These are phyloP conservation scores for Sorghum bicolor DNA, from an alignment of 176 grass and related monocot species.

Conservation along the genomic window Sorghum_bicolor_NCBIv3 NC_012873.2:62832501-62833000, in stretches of 20 bases:
- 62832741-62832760: conserved; percentile 35
- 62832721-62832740: conserved; percentile 3
- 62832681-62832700: background rate
- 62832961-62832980: conserved; percentile 48
- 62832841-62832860: background rate
- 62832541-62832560: too few relatives aligned
- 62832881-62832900: conserved; percentile 15
- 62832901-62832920: conserved; percentile 67
- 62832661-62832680: conserved; percentile 21
- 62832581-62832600: too few relatives aligned
- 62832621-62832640: background rate
- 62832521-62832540: too few relatives aligned
- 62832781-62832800: conserved; percentile 9
- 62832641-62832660: conserved; percentile 29
- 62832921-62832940: conserved; percentile 78
- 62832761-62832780: background rate
- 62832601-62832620: too few relatives aligned
- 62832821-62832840: conserved; percentile 1
- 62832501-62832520: too few relatives aligned
- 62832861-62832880: background rate
- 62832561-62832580: too few relatives aligned
- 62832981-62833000: conserved; percentile 42
- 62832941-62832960: conserved; percentile 62
- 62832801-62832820: background rate
- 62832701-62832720: conserved; percentile 14